Conservation (phyloP, 768 basidiomycete genomes). For the Tephrocybe sp. region DNA sequence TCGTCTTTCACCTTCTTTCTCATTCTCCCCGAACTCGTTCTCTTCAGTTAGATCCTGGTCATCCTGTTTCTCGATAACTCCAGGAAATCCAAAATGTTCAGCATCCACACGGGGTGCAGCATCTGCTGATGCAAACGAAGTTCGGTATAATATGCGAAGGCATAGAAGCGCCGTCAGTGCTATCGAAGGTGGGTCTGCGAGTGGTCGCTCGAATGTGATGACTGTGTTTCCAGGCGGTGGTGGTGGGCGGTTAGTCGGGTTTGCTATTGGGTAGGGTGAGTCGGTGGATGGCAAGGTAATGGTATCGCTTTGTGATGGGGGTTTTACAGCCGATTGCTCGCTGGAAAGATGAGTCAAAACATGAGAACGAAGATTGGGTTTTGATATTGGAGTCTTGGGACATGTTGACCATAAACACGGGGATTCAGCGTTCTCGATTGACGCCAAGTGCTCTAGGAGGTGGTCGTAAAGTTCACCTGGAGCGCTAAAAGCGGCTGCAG, state of each 20-base stretch:
- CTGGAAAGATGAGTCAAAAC: conserved; percentile 75
- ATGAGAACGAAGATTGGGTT: conserved; percentile 57
- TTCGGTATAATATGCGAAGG: conserved; percentile 79
- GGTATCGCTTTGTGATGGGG: conserved; percentile 70
- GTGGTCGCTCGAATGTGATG: conserved; percentile 57
- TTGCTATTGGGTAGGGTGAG: conserved; percentile 52
- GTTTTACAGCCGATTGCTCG: conserved; percentile 49
- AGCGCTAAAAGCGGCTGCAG: conserved; percentile 41
- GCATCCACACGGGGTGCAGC: conserved; percentile 67
- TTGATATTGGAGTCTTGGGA: conserved; percentile 41
- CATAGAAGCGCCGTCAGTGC: conserved; percentile 81
- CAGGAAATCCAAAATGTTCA: conserved; percentile 91
- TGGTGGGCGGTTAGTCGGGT: conserved; percentile 64
- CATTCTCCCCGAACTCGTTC: conserved; percentile 48
- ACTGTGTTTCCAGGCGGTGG: conserved; percentile 69
- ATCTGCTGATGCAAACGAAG: conserved; percentile 72
- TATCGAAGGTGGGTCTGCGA: conserved; percentile 63
- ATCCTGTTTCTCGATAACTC: conserved; percentile 74
- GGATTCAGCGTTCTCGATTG: conserved; percentile 38
- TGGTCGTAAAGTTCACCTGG: conserved; percentile 75
- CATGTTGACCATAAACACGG: conserved; percentile 78
- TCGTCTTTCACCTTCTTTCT: conserved; percentile 65
- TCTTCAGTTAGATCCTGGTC: conserved; percentile 51
- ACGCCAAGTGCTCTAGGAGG: conserved; percentile 54
- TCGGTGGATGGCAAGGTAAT: conserved; percentile 62